Evolutionary conservation across 306 rosid species (phyloP).

Genomic region (Rosa rugosa): DNA sequence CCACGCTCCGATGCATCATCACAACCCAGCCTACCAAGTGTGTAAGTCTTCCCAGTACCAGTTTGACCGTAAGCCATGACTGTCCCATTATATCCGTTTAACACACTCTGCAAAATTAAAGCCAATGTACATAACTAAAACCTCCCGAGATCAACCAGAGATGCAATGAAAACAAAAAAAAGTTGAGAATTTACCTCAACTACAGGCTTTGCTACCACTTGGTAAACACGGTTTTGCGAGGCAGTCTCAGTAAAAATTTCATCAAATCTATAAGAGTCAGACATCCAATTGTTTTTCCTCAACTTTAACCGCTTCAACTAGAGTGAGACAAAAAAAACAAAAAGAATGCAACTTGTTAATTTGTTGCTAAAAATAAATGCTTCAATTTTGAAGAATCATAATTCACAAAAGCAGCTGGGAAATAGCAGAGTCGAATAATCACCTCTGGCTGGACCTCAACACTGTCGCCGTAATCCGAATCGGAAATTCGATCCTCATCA

Average conservation of each 20-base stretch:
- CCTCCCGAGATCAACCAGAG: neutral
- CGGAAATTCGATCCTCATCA: slow-evolving; percentile 47
- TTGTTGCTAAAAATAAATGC: neutral
- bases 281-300: slow-evolving; percentile 69
- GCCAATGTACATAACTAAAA: slow-evolving; percentile 13
- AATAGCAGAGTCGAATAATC: neutral
- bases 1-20: slow-evolving; percentile 66
- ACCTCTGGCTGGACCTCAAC: slow-evolving; percentile 75
- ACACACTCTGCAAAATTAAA: slow-evolving; percentile 56
- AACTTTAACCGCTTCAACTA: slow-evolving; percentile 64
- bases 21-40: slow-evolving; percentile 59
- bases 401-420: too few species aligned
- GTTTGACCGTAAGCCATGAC: slow-evolving; percentile 83
- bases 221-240: slow-evolving; percentile 65
- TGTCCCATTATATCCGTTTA: slow-evolving; percentile 73
- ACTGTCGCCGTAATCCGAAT: slow-evolving; percentile 56
- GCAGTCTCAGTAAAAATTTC: slow-evolving; percentile 62
- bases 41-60: slow-evolving; percentile 76
- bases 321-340: neutral
- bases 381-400: neutral
- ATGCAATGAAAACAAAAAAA: neutral
- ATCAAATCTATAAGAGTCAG: slow-evolving; percentile 65
- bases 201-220: slow-evolving; percentile 69
- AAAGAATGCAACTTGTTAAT: neutral
- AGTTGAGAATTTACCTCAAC: slow-evolving; percentile 46